Evolutionary conservation across 768 basidiomycete species (phyloP), one percentile per base, ranked within the genome.

Genomic region (Jaapia argillacea): DNA sequence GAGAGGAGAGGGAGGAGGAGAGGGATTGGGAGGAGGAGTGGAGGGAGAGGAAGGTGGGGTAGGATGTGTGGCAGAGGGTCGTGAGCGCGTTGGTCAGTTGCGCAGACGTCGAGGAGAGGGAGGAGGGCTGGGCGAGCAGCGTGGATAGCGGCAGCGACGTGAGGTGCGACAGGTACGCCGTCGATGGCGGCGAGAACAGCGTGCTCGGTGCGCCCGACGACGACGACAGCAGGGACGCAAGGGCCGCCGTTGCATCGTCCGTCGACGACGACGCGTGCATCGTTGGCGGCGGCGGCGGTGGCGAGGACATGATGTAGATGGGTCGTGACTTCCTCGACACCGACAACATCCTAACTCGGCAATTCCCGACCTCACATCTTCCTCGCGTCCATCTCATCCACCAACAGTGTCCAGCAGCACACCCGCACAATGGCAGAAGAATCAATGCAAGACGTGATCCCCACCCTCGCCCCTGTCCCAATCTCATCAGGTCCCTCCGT

Each of bases 21-120:
- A 96, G 74, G 0, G 83, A 77, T 39, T 77, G 76, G 3, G 88
- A 87, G 14, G 85, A 84, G 38, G 72, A 61, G 58, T 93, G 90
- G 7, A 93, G 72, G n/a, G 85, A 82, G 49, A 94, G 75, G 59
- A 96, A 94, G 0, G 90, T 91, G 23, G 85, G 79, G 60, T 96
- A 92, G 20, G 91, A 91, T 3, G 88, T 81, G 47, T 89, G 85
- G 43, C 91, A 93, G 12, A 97, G 74, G 33, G 85, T 84, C 6
- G 87, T 92, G 48, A 96, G 70, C 44, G 90, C 92, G 36, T 87
- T 82, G 5, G 89, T 90, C 42, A 96, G 74, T 47, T 90, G 85
- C 40, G 88, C 81, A 0, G 86, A 76, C 45, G 93, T 89, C 1
- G 88, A 85, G 40, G 85, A 77, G 42, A 97, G 81, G 28, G 73